Base-by-base conservation (phyloP, 2,329 filamentous ascomycete species). In the Colletotrichum coccodes region DNA sequence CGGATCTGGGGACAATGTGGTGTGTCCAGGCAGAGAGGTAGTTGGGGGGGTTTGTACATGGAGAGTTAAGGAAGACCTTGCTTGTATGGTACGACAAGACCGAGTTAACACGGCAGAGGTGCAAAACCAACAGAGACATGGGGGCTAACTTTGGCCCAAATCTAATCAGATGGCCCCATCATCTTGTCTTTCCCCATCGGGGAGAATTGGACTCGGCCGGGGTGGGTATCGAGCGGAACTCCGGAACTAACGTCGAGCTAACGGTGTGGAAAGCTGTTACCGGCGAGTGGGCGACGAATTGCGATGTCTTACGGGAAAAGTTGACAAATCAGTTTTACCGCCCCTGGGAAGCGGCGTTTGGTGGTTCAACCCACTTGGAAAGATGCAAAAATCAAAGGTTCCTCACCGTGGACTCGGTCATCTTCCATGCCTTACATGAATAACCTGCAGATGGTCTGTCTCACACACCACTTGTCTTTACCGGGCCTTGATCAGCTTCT, bases 161-260 rank as follows among this genome's bases (percentile, higher is more conserved):
- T 63, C 40, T 57, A 63, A 63, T 63, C 50, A 40, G 50, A 63
- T n/a, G 50, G 9, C 0, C 14, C 32, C 30, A 47, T 49, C 12
- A 40, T 63, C 7, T 49, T 34, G 40, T 57, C 30, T 49, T 16
- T 6, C 11, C 16, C 4, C 59, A 14, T 46, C 50, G 9, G 34
- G 40, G 54, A 30, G 18, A 38, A n/a, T 44, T 59, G 2, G 6
- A 6, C 53, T n/a, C 61, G 61, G 34, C 40, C 4, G 44, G n/a
- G 16, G 28, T 32, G 21, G 21, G 52, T 16, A 9, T 42, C 16
- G 12, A 38, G 53, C 61, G 34, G 61, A 36, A 64, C 14, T 44
- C 61, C 47, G 59, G 11, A 21, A 64, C 44, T 59, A 64, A 59
- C 34, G n/a, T 59, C 12, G 34, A 59, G 26, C 44, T 23, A 60